Conservation (phyloP, 1,139 yeast genomes). For the Yamadazyma triangularis region DNA sequence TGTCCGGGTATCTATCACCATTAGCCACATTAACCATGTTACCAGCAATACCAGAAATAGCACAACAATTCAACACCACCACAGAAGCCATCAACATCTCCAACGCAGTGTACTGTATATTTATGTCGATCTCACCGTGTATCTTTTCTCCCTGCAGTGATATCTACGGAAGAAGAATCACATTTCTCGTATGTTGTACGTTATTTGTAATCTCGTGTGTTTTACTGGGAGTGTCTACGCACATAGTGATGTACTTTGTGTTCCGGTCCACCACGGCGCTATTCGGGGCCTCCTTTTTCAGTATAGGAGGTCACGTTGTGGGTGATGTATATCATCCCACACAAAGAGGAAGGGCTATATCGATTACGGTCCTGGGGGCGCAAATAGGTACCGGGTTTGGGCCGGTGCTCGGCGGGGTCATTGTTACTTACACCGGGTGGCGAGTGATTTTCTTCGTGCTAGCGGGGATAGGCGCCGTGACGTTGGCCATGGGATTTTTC, state of each 20-base stretch:
- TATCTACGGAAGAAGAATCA: constrained; percentile 40
- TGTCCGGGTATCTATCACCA: constrained; percentile 38
- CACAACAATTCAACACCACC: constrained; percentile 37
- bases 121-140: constrained; percentile 47
- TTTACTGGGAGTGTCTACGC: constrained; percentile 38
- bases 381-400: constrained; percentile 47
- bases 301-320: constrained; percentile 41
- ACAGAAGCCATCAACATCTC: constrained; percentile 41
- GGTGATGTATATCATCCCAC: constrained; percentile 42
- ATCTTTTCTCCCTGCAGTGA: constrained; percentile 40
- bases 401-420: constrained; percentile 40
- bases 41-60: constrained; percentile 45
- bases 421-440: constrained; percentile 45
- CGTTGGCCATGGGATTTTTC: constrained; percentile 21
- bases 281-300: constrained; percentile 48
- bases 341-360: constrained; percentile 45
- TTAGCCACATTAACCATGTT: constrained; percentile 34
- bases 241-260: constrained; percentile 45
- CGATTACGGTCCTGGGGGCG: constrained; percentile 37
- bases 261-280: constrained; percentile 43
- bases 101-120: constrained; percentile 41
- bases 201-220: constrained; percentile 6
- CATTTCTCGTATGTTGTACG: constrained; percentile 29
- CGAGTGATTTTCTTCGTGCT: constrained; percentile 44
- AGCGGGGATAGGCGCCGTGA: constrained; percentile 30